phyloP scores from a whole-genome alignment of 2,329 filamentous ascomycete genomes.

The Beauveria pseudobassiana region DNA sequence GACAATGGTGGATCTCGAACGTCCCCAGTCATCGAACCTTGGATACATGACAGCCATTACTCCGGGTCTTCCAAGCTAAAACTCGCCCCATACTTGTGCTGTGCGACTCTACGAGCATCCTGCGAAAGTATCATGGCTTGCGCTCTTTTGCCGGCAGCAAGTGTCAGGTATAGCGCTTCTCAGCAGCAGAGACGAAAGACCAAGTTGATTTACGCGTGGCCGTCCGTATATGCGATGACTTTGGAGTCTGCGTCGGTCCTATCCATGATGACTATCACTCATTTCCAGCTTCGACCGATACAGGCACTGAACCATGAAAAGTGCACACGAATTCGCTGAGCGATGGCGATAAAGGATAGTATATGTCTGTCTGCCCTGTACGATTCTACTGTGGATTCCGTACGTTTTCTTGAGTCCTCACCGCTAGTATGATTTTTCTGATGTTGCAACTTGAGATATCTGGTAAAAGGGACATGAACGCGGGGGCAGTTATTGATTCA shows the following conservation, averaged over 20 bases:
- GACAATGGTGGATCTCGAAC: background rate
- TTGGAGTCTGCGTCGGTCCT: background rate
- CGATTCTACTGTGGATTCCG: background rate
- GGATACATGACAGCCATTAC: background rate
- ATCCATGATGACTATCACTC: background rate
- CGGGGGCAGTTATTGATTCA: background rate
- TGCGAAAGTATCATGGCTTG: no score
- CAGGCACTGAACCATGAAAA: background rate
- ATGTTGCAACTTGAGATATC: slow-evolving; percentile 1
- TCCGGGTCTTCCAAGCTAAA: background rate
- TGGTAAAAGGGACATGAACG: background rate
- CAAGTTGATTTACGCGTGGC: no score
- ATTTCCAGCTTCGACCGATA: background rate
- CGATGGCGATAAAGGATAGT: background rate
- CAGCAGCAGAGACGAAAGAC: background rate
- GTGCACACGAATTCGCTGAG: background rate
- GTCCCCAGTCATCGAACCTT: background rate
- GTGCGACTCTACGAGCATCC: background rate
- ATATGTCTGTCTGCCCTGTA: background rate
- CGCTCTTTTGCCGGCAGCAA: background rate
- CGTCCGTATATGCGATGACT: background rate
- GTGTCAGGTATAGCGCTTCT: background rate
- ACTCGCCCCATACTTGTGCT: background rate
- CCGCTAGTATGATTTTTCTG: background rate
- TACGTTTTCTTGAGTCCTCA: background rate